Conservation (phyloP, 345 rosid species). For the Rhizophora apiculata region DNA sequence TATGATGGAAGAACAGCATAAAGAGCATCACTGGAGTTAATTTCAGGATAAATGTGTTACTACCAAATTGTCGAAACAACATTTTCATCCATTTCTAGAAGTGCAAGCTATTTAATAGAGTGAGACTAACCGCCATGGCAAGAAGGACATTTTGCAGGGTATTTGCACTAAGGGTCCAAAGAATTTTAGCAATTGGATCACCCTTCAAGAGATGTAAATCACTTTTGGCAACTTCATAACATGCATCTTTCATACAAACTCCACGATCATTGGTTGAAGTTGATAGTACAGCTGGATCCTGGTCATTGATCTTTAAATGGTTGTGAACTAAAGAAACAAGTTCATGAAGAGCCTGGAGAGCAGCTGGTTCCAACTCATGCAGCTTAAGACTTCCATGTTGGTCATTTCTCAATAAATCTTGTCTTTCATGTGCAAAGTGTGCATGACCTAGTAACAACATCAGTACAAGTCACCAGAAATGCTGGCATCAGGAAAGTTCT, state of each 20-base stretch:
- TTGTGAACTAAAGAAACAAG: constrained; percentile 79
- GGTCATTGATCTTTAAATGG: constrained; percentile 42
- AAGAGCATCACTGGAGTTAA: neutral
- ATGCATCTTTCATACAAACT: constrained; percentile 23
- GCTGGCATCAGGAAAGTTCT: constrained; percentile 1
- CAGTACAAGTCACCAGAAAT: constrained; percentile 19
- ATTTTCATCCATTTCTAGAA: constrained; percentile 12
- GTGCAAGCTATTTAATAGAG: constrained; percentile 7
- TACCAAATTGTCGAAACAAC: constrained; percentile 2
- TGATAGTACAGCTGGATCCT: constrained; percentile 30
- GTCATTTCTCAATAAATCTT: constrained; percentile 30
- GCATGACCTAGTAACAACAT: constrained; percentile 31
- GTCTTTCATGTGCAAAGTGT: constrained; percentile 23
- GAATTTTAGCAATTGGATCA: constrained; percentile 69
- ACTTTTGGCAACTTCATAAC: constrained; percentile 17
- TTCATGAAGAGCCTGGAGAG: constrained; percentile 57
- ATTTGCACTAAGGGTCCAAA: constrained; percentile 53
- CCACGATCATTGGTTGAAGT: constrained; percentile 34
- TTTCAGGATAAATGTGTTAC: neutral
- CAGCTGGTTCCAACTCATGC: constrained; percentile 46
- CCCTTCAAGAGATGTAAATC: constrained; percentile 46
- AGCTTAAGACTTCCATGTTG: constrained; percentile 27
- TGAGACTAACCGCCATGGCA: constrained; percentile 66
- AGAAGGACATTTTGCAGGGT: constrained; percentile 55
- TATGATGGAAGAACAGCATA: neutral